phyloP scores from a whole-genome alignment of 305 asterid species.

The Ajuga reptans region DNA sequence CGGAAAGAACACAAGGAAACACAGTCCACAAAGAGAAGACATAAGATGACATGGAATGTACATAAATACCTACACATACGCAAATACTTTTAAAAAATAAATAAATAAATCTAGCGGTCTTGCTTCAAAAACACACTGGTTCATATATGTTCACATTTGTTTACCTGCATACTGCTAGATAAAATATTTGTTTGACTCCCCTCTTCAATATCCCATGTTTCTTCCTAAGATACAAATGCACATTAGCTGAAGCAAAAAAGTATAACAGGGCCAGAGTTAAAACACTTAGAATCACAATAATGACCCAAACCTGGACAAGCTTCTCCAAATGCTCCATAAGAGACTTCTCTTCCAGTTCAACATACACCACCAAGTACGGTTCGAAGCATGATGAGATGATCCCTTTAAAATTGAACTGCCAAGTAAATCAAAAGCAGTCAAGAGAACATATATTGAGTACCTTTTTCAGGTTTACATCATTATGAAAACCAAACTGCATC shows the following conservation, averaged over 20 bases:
- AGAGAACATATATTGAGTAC: constrained; percentile 10
- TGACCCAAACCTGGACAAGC: constrained; percentile 68
- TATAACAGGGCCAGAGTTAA: constrained; percentile 4
- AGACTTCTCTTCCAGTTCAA: constrained; percentile 93
- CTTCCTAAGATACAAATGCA: constrained; percentile 54
- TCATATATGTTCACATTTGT: constrained; percentile 2
- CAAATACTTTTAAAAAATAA: not conserved
- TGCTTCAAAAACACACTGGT: not conserved
- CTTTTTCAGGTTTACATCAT: constrained; percentile 14
- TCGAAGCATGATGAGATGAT: constrained; percentile 96
- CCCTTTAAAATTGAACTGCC: constrained; percentile 93
- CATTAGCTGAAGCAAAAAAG: constrained; percentile 18
- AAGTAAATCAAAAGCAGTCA: constrained; percentile 27
- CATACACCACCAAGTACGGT: constrained; percentile 79
- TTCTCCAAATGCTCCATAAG: constrained; percentile 96
- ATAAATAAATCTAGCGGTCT: not conserved
- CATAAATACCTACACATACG: not conserved
- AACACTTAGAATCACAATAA: constrained; percentile 6
- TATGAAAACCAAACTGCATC: constrained; percentile 19
- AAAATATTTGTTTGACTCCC: constrained; percentile 88
- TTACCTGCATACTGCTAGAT: constrained; percentile 97
- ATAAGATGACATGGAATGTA: not conserved
- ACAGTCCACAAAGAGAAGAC: not conserved
- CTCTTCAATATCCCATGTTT: constrained; percentile 94
- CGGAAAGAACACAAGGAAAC: not conserved